Percentiles rank a stretch among this genome's conserved stretches.
Evolutionary conservation across 1,284 basidiomycete species (phyloP).

Genomic region (Puccinia brachypodii): DNA sequence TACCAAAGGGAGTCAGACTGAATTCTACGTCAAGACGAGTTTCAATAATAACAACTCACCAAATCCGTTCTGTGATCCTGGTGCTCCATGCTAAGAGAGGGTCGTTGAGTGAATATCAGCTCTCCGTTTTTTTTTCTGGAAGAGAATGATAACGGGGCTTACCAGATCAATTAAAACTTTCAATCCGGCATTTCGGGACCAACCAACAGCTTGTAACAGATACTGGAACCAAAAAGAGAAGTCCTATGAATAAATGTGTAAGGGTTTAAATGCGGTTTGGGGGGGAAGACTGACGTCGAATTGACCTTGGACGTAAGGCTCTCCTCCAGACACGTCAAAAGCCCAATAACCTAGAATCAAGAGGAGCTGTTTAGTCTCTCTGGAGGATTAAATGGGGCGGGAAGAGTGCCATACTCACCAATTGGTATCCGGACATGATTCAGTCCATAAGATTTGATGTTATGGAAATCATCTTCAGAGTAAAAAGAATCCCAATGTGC

Average conservation of each 20-base stretch:
- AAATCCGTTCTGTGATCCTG: constrained; percentile 62
- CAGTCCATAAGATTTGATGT: constrained; percentile 72
- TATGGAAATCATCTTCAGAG: constrained; percentile 71
- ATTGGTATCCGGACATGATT: constrained; percentile 86
- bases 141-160: not conserved
- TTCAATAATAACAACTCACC: constrained; percentile 63
- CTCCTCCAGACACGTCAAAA: constrained; percentile 73
- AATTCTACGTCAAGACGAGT: not conserved
- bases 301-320: constrained; percentile 82
- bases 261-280: not conserved
- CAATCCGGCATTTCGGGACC: constrained; percentile 73
- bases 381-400: not conserved
- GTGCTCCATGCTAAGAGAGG: constrained; percentile 57
- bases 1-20: not conserved
- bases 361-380: not conserved
- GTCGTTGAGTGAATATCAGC: too few relatives aligned
- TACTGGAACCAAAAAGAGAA: constrained; percentile 53
- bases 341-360: constrained; percentile 59
- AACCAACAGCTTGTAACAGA: constrained; percentile 66
- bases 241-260: not conserved
- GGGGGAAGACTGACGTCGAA: constrained; percentile 59
- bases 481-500: constrained; percentile 80
- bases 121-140: not conserved
- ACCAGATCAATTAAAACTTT: constrained; percentile 75
- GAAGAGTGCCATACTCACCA: constrained; percentile 62